Conservation (phyloP, 371 early-diverging fungal genomes). For the Sporodiniella umbellata region DNA sequence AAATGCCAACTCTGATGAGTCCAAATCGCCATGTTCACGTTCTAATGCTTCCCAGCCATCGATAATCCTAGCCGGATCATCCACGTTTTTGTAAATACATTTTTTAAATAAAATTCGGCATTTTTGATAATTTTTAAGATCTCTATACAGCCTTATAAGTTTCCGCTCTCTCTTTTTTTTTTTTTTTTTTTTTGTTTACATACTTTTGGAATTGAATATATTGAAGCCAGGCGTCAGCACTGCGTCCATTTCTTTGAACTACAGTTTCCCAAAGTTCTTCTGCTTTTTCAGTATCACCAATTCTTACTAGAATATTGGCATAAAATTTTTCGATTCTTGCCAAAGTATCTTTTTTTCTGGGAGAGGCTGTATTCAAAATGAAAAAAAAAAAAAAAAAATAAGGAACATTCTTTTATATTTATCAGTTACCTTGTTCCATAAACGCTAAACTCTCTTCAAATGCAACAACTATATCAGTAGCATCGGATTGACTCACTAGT, state of each 20-base stretch:
- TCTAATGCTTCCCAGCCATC: conserved; percentile 50
- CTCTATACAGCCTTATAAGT: too few relatives aligned
- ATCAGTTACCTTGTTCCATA: conserved; percentile 27
- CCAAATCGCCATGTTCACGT: conserved; percentile 43
- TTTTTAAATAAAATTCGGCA: conserved; percentile 40
- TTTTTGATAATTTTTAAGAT: conserved; percentile 20
- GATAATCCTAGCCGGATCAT: conserved; percentile 51
- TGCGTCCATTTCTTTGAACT: conserved; percentile 23
- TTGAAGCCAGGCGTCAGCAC: conserved; percentile 41
- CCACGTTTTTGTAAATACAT: conserved; percentile 35
- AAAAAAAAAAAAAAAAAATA: too few relatives aligned
- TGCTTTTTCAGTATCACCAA: conserved; percentile 24
- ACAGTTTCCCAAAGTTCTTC: conserved; percentile 36
- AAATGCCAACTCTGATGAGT: conserved; percentile 20
- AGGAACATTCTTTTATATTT: not conserved
- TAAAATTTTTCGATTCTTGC: conserved; percentile 51
- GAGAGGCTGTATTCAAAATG: too few relatives aligned
- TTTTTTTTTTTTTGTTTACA: too few relatives aligned
- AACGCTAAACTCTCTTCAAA: conserved; percentile 34
- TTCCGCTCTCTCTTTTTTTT: too few relatives aligned
- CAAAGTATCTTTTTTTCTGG: conserved; percentile 44
- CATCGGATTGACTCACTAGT: too few relatives aligned
- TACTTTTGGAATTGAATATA: conserved; percentile 48
- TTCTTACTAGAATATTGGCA: conserved; percentile 36
- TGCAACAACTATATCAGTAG: conserved; percentile 24